Conservation (phyloP, 805 yeast species). For the Millerozyma miso region DNA sequence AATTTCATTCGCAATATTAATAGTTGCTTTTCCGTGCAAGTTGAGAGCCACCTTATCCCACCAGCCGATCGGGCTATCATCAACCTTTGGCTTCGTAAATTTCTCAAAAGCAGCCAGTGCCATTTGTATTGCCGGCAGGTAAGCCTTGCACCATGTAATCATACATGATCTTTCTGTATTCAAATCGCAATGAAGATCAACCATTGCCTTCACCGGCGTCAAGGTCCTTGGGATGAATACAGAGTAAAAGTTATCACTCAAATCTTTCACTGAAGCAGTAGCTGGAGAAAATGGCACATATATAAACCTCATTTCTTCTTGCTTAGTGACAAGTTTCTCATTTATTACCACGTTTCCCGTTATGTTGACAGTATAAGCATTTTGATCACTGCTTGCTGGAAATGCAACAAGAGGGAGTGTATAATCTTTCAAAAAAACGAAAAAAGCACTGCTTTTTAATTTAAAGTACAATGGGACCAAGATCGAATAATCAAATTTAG, state of each 20-base stretch:
- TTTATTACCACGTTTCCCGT: conserved; percentile 51
- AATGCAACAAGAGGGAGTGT: conserved; percentile 56
- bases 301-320: conserved; percentile 43
- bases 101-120: conserved; percentile 40
- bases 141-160: conserved; percentile 61
- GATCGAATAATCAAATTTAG: conserved; percentile 51
- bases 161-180: conserved; percentile 45
- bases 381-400: conserved; percentile 26
- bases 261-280: conserved; percentile 28
- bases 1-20: conserved; percentile 48
- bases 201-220: conserved; percentile 55
- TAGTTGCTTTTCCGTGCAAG: conserved; percentile 49
- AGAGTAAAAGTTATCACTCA: conserved; percentile 50
- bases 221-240: conserved; percentile 57
- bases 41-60: conserved; percentile 53
- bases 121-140: conserved; percentile 57
- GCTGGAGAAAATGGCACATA: conserved; percentile 60
- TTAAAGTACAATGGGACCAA: conserved; percentile 47
- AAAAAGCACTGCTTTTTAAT: conserved; percentile 41
- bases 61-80: conserved; percentile 44
- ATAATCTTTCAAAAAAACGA: conserved; percentile 49
- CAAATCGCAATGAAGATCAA: conserved; percentile 45
- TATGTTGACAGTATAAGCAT: conserved; percentile 24
- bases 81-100: conserved; percentile 42
- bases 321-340: conserved; percentile 46